A percentile compares a stretch with the other conserved stretches of the same genome.
phyloP scores from a whole-genome alignment of 441 rosid species.

The California macrophylla region DNA sequence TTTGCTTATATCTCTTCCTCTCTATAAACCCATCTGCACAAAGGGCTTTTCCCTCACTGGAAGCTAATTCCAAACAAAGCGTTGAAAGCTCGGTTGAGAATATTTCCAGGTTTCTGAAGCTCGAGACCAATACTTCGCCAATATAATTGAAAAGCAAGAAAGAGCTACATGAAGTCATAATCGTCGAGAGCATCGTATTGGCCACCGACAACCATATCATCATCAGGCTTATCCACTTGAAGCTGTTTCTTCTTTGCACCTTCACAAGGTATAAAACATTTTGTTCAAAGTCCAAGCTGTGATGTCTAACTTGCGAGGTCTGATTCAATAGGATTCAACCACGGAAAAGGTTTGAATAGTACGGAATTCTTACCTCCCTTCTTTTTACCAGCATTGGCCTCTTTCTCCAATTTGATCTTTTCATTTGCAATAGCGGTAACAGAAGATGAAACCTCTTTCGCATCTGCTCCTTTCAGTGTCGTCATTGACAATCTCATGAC shows the following conservation, averaged over 20 bases:
- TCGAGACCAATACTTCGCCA: neutral
- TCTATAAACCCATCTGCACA: neutral
- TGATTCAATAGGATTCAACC: no score
- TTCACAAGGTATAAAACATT: neutral
- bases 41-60: neutral
- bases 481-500: slow-evolving; percentile 23
- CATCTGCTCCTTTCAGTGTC: slow-evolving; percentile 19
- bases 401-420: slow-evolving; percentile 25
- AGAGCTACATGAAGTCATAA: slow-evolving; percentile 20
- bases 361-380: slow-evolving; percentile 10
- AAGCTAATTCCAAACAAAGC: neutral
- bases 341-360: neutral
- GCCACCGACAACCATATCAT: slow-evolving; percentile 14
- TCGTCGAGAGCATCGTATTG: slow-evolving; percentile 14
- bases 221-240: slow-evolving; percentile 18
- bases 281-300: no score
- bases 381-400: slow-evolving; percentile 22
- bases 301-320: no score
- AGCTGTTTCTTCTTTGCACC: slow-evolving; percentile 24
- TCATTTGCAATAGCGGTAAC: slow-evolving; percentile 23
- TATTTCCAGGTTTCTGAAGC: neutral
- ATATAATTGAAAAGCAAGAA: neutral
- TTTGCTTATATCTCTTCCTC: no score
- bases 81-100: neutral
- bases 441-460: slow-evolving; percentile 23